phyloP scores from a whole-genome alignment of 2,329 filamentous ascomycete species.

The Ceratocystis huliohia region DNA sequence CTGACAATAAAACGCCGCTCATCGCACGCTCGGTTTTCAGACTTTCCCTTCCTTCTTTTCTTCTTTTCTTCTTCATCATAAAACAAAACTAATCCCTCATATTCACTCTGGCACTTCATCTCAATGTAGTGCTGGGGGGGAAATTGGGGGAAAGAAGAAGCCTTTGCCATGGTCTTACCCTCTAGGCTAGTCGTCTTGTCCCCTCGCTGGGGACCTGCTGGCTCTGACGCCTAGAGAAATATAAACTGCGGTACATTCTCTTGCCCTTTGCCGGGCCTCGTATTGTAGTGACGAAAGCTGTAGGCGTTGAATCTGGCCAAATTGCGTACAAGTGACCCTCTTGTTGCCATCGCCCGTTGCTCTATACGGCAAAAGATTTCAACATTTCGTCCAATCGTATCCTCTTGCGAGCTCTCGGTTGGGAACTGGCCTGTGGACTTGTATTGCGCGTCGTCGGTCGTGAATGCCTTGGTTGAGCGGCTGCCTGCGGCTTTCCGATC shows the following conservation, averaged over 20 bases:
- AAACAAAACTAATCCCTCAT: conserved; percentile 36
- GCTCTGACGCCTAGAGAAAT: conserved; percentile 28
- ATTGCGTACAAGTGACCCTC: too few species aligned
- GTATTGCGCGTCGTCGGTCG: not conserved
- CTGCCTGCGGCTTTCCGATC: not conserved
- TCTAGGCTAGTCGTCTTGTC: conserved; percentile 31
- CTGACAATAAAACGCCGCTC: conserved; percentile 11
- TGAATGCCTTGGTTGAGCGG: not conserved
- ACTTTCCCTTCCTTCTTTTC: conserved; percentile 21
- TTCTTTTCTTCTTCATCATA: conserved; percentile 27
- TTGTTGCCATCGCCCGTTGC: too few species aligned
- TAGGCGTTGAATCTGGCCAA: too few species aligned
- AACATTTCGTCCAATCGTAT: conserved; percentile 28
- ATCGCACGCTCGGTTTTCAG: conserved; percentile 6
- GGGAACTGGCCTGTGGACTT: conserved; percentile 22
- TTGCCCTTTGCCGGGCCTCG: not conserved
- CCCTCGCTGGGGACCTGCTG: conserved; percentile 7
- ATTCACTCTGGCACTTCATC: conserved; percentile 53
- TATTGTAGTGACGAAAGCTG: not conserved
- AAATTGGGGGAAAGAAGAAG: conserved; percentile 55
- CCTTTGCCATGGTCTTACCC: conserved; percentile 33
- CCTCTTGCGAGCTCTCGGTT: conserved; percentile 26
- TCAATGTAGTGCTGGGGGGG: conserved; percentile 51
- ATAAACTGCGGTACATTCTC: conserved; percentile 27
- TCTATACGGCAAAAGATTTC: not conserved